phyloP scores from a whole-genome alignment of 2,329 filamentous ascomycete species.

The Parascedosporium putredinis region DNA sequence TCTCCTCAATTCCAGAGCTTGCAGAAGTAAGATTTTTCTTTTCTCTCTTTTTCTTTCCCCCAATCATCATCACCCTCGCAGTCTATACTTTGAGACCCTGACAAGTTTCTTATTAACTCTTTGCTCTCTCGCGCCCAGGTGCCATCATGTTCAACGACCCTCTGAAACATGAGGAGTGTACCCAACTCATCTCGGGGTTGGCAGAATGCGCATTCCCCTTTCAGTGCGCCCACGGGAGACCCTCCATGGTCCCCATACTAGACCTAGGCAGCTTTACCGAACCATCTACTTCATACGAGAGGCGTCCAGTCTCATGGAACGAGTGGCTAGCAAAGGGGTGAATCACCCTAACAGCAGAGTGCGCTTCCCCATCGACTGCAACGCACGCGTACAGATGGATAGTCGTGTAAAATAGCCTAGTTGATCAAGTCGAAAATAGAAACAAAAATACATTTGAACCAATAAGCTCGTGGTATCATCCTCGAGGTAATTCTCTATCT shows the following conservation, averaged over 20 bases:
- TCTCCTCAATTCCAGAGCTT: slow-evolving; percentile 64
- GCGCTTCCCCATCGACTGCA: too few species aligned
- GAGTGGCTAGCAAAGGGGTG: slow-evolving; percentile 5
- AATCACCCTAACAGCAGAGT: not conserved
- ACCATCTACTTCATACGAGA: slow-evolving; percentile 1
- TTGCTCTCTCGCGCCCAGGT: slow-evolving; percentile 19
- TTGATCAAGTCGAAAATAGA: too few species aligned
- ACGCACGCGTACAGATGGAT: too few species aligned
- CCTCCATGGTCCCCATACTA: slow-evolving; percentile 53
- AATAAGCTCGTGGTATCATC: too few species aligned
- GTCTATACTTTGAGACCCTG: too few species aligned
- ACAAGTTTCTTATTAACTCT: not conserved
- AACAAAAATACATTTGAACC: too few species aligned
- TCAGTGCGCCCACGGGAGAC: slow-evolving; percentile 71
- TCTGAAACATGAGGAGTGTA: slow-evolving; percentile 48
- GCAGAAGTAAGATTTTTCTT: slow-evolving; percentile 44
- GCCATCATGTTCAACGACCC: slow-evolving; percentile 82
- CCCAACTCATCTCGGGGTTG: slow-evolving; percentile 44
- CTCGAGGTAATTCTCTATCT: too few species aligned
- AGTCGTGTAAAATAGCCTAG: too few species aligned
- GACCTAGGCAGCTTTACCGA: slow-evolving; percentile 28
- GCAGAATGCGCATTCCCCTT: slow-evolving; percentile 62
- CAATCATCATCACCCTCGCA: not conserved
- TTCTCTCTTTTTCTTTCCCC: not conserved
- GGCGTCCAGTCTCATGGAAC: slow-evolving; percentile 6